Evolutionary conservation across 2,329 filamentous ascomycete species (phyloP), one percentile per base, ranked within the genome.

Genomic region (Neopestalotiopsis clavispora): DNA sequence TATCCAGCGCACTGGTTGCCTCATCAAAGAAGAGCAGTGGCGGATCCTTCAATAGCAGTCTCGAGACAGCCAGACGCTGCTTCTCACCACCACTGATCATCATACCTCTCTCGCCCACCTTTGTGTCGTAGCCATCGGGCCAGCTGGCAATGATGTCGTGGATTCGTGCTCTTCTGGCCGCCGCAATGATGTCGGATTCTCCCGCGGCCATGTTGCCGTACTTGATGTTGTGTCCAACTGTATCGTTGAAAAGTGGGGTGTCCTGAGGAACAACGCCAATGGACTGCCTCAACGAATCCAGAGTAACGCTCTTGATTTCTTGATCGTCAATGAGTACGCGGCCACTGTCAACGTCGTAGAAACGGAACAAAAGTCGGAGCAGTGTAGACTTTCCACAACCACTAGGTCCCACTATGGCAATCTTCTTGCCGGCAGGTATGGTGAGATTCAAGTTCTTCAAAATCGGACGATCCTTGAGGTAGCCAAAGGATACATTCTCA

Each of bases 221-320:
- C 71, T 90, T 92, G 75, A 99, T 97, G 78, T 99, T 99, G 80
- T 98, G 94, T 77, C 93, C 92, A 69, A 99, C 95, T 0, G 94
- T 96, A 77, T 97, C 94, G 79, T 99, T 99, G 85, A 99, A 99
- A 1, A 99, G 86, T 0, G 96, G 95, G 0, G 96, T 98, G 75
- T 99, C 96, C 79, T 99, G 97, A 0, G 96, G 96, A 0, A 99
- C 96, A 17, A 99, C 95, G 28, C 96, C 96, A 72, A 99, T 98
- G 2, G 92, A 88, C 72, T 89, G 89, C 6, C 96, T 90, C 34
- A 99, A 84, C 45, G 93, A 97, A 66, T 97, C 94, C 1, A 98
- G 80, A 12, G 87, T 91, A 1, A 99, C 91, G 69, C 94, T 87
- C 56, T 93, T 91, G 72, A 99, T 90, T 78, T 99, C 95, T 78